phyloP scores from a whole-genome alignment of 2,329 filamentous ascomycete genomes.

The Cladosporium velox region DNA sequence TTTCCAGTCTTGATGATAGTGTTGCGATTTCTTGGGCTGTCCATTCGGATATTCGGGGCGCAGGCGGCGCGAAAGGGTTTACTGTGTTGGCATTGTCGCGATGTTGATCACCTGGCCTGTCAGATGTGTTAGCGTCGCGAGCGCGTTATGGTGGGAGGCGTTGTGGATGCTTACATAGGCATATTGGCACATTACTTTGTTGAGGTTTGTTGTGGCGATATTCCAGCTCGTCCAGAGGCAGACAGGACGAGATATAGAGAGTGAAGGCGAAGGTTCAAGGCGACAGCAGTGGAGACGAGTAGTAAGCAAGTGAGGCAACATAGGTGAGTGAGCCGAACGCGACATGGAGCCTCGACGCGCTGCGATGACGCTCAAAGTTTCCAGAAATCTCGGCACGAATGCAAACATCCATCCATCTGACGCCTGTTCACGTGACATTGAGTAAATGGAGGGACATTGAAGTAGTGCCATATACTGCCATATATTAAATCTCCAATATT shows the following conservation, averaged over 20 bases:
- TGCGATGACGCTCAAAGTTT: background rate
- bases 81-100: conserved; percentile 43
- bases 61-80: conserved; percentile 80
- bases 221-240: background rate
- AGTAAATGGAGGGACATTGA: background rate
- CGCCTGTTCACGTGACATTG: background rate
- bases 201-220: background rate
- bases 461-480: background rate
- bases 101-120: conserved; percentile 41
- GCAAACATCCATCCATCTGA: background rate
- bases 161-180: conserved; percentile 32
- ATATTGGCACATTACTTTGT: conserved; percentile 28
- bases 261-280: background rate
- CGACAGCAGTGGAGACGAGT: conserved; percentile 7
- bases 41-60: conserved; percentile 72
- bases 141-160: background rate
- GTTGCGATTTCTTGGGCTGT: conserved; percentile 90
- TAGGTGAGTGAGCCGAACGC: background rate
- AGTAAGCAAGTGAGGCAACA: conserved; percentile 10
- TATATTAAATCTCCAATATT: background rate
- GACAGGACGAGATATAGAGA: background rate
- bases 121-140: conserved; percentile 20
- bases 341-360: conserved; percentile 1
- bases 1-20: conserved; percentile 81
- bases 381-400: background rate